A percentile compares a stretch with the other conserved stretches of the same genome.
Conservation (phyloP, 2,329 filamentous ascomycete genomes). For the Beauveria caledonica region DNA sequence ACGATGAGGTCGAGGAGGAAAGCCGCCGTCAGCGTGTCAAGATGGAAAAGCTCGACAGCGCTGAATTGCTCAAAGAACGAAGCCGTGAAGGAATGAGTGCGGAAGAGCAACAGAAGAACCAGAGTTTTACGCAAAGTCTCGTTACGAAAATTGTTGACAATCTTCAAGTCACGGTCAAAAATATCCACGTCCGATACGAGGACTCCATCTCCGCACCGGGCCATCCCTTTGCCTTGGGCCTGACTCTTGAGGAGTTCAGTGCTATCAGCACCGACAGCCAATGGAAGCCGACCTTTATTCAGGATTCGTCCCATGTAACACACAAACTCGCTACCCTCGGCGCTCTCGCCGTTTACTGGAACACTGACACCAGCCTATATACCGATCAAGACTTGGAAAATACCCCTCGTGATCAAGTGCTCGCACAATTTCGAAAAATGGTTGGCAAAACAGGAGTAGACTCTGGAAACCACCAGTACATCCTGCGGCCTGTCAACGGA, state of each 20-base stretch:
- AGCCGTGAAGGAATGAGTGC: constrained; percentile 87
- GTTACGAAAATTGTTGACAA: constrained; percentile 98
- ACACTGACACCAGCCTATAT: constrained; percentile 81
- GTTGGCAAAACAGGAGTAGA: constrained; percentile 63
- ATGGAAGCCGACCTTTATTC: constrained; percentile 94
- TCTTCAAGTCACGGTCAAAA: constrained; percentile 93
- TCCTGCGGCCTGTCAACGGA: constrained; percentile 90
- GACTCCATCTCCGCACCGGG: constrained; percentile 92
- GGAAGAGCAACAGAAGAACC: constrained; percentile 94
- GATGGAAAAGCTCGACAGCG: constrained; percentile 97
- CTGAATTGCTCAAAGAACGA: constrained; percentile 85
- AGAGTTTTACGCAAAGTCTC: constrained; percentile 93
- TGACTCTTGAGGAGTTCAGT: constrained; percentile 93
- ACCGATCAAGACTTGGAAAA: constrained; percentile 37
- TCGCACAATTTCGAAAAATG: constrained; percentile 67
- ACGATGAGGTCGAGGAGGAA: constrained; percentile 88
- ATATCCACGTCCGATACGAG: constrained; percentile 96
- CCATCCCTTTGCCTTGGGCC: constrained; percentile 85
- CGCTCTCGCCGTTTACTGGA: constrained; percentile 93
- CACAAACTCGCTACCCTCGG: constrained; percentile 91
- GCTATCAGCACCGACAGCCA: constrained; percentile 91
- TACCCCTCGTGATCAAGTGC: constrained; percentile 66
- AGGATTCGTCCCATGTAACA: constrained; percentile 71
- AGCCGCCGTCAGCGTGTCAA: constrained; percentile 82
- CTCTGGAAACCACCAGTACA: constrained; percentile 69